These are phyloP conservation scores for Kregervanrija fluxuum DNA, from an alignment of 805 yeast species.

Conservation along the genomic window DNA sequence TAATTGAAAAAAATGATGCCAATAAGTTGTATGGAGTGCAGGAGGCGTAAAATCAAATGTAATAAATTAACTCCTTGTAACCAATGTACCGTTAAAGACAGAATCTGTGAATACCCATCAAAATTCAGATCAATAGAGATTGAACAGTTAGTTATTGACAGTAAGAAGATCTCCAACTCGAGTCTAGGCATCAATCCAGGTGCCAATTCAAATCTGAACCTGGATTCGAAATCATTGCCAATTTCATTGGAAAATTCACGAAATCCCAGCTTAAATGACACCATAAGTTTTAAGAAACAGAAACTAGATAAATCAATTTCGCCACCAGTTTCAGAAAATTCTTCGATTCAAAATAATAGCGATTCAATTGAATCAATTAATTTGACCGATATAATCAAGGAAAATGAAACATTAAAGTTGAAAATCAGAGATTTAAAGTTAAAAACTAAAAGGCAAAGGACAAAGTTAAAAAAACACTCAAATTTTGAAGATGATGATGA, in stretches of 20 bases:
- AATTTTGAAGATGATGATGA: constrained; percentile 4
- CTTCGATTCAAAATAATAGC: neutral
- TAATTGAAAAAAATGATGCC: constrained; percentile 21
- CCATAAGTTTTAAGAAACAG: neutral
- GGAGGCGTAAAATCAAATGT: constrained; percentile 30
- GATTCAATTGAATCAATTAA: neutral
- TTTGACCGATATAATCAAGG: constrained; percentile 14
- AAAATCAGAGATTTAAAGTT: constrained; percentile 22
- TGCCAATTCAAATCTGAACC: neutral
- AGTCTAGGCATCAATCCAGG: too few species aligned
- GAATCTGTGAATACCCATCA: constrained; percentile 39
- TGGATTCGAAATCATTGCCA: neutral
- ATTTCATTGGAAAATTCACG: neutral
- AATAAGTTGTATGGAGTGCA: constrained; percentile 28
- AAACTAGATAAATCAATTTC: too few species aligned
- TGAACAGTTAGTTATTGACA: constrained; percentile 18
- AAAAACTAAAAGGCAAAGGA: constrained; percentile 15
- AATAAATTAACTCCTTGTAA: constrained; percentile 35
- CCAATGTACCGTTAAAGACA: constrained; percentile 33
- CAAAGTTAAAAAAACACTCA: constrained; percentile 5
- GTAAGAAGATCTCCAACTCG: neutral
- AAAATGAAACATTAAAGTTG: constrained; percentile 23
- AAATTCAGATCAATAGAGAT: constrained; percentile 38
- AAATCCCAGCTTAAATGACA: neutral
- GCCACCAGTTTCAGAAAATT: too few species aligned